phyloP scores from a whole-genome alignment of 2,329 filamentous ascomycete genomes.

The Lecanicillium sp. region DNA sequence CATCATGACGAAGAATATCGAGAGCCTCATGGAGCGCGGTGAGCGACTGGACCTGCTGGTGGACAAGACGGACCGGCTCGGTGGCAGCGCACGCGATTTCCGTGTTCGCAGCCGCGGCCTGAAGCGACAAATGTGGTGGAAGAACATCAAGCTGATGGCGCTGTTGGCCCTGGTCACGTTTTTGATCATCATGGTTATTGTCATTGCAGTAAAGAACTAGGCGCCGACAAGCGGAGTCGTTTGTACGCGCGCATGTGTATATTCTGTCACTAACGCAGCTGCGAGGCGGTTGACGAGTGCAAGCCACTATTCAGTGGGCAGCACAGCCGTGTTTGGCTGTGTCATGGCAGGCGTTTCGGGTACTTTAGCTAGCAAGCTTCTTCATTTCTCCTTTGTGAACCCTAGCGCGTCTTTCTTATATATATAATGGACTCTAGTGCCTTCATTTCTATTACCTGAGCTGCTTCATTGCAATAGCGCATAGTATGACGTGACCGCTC shows the following conservation, averaged over 20 bases:
- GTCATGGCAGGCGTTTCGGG: too few species aligned
- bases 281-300: too few species aligned
- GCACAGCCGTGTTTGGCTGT: too few species aligned
- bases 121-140: constrained; percentile 98
- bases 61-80: constrained; percentile 91
- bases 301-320: too few species aligned
- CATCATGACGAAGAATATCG: constrained; percentile 95
- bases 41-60: constrained; percentile 91
- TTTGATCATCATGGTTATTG: constrained; percentile 47
- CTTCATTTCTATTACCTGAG: too few species aligned
- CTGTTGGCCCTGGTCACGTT: constrained; percentile 62
- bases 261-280: too few species aligned
- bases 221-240: too few species aligned
- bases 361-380: background rate
- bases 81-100: constrained; percentile 84
- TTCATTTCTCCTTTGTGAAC: background rate
- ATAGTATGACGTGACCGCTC: too few species aligned
- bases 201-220: constrained; percentile 43
- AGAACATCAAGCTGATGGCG: constrained; percentile 93
- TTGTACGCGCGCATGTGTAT: too few species aligned
- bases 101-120: constrained; percentile 77
- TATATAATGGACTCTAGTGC: too few species aligned
- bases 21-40: constrained; percentile 78
- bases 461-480: too few species aligned
- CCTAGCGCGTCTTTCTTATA: too few species aligned